Conservation (phyloP, 202 grass and related monocot genomes). For the Zizania palustris region DNA sequence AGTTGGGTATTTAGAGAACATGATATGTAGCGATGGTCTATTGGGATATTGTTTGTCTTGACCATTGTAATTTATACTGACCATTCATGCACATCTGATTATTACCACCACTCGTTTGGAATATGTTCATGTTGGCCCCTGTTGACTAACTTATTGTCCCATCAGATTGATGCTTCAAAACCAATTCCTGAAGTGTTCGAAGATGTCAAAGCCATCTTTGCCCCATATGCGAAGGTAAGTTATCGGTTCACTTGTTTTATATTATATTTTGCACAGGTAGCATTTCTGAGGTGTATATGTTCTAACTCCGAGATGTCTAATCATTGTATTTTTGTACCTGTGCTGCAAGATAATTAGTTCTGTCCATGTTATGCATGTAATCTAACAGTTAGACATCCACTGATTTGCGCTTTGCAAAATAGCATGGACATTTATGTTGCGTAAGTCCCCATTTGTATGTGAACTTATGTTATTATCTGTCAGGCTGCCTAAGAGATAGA, state of each 20-base stretch:
- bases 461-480: slow-evolving; percentile 18
- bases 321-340: slow-evolving; percentile 1
- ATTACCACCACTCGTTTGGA: not conserved
- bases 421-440: not conserved
- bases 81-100: not conserved
- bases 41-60: slow-evolving; percentile 13
- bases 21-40: not conserved
- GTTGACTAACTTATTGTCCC: slow-evolving; percentile 19
- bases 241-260: slow-evolving; percentile 2
- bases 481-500: slow-evolving; percentile 49
- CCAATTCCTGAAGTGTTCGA: slow-evolving; percentile 87
- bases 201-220: slow-evolving; percentile 85
- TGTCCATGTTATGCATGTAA: not conserved
- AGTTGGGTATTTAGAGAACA: not conserved
- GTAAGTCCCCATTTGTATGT: not conserved
- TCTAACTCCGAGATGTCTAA: slow-evolving; percentile 11
- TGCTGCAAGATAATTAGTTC: not conserved
- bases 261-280: not conserved
- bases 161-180: slow-evolving; percentile 83
- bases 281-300: not conserved
- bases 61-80: not conserved
- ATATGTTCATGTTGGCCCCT: slow-evolving; percentile 5
- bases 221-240: slow-evolving; percentile 67
- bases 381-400: not conserved
- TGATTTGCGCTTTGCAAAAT: not conserved